These are phyloP conservation scores for Eucalyptus sp. DNA, from an alignment of 345 rosid genomes.

Conservation along the genomic window DNA sequence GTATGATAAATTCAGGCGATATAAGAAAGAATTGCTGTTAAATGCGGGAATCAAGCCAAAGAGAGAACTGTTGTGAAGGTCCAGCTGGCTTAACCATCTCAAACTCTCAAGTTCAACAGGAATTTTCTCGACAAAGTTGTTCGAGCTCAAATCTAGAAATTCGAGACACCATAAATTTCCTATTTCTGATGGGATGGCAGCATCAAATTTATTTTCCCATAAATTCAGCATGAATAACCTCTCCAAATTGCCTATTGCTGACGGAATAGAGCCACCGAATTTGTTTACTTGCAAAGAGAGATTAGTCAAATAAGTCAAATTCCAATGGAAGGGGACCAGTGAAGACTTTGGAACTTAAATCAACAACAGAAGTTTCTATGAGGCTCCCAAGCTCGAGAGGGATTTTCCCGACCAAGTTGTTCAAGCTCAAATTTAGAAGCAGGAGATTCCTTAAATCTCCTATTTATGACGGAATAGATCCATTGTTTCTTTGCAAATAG, in stretches of 20 bases:
- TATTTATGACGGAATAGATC: not conserved
- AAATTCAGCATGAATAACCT: not conserved
- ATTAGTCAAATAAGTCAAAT: accelerated
- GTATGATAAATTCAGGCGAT: not conserved
- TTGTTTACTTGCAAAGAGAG: not conserved
- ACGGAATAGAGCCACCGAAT: not conserved
- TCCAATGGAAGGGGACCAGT: not conserved
- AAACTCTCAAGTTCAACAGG: not conserved
- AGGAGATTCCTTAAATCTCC: accelerated
- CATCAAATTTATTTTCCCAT: not conserved
- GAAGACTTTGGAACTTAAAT: not conserved
- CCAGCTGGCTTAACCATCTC: accelerated
- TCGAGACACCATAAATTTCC: accelerated
- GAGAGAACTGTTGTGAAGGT: not conserved
- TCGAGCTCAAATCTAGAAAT: not conserved
- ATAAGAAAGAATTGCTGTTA: accelerated
- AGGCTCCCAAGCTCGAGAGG: not conserved
- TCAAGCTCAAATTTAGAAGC: not conserved
- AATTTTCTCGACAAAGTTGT: not conserved
- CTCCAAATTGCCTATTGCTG: not conserved
- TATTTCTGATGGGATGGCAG: not conserved
- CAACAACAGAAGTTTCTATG: accelerated
- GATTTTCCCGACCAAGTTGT: not conserved
- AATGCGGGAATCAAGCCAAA: not conserved
- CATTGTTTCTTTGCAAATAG: not conserved